Base-by-base conservation (phyloP, 202 grass and related monocot genomes). In the Brachypodium distachyon region DNA sequence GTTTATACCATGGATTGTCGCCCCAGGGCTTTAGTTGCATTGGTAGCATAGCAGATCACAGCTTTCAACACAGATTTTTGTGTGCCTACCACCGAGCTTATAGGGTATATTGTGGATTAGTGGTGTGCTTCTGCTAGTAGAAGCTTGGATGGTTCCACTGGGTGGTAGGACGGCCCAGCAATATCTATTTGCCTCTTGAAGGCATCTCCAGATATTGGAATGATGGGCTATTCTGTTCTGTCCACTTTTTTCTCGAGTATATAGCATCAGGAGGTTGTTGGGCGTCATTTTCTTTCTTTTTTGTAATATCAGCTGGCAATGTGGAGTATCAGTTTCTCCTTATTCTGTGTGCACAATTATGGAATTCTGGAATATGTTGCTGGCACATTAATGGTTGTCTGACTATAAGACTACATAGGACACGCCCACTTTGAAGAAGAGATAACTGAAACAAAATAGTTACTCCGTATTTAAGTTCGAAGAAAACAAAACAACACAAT, bases 31-130 rank as follows among this genome's bases (percentile, higher is more conserved):
- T 32, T 79, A 12, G 27, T 14, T 76, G 26, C 54, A 10, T 22
- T 17, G 6, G 17, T 25, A 5, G 16, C 6, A 59, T 34, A 57
- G 25, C n/a, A n/a, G 4, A 36, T 8, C n/a, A 10, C 21, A 49
- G 46, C 33, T 76, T 83, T 8, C 13, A n/a, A 28, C 46, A 28
- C 41, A 28, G 61, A 28, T 22, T 89, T 74, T 78, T 74, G 61
- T 74, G 61, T 75, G 72, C 54, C 39, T 58, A 40, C 61, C 16
- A 67, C 23, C 5, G 37, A 41, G 46, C 31, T 71, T 39, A 48
- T 83, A 60, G 13, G 28, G 23, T 67, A 38, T 52, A 38, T 58
- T 42, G 18, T 31, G 10, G 63, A 51, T 77, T 80, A 42, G 49
- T 75, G 39, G 38, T 41, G 28, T 71, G 58, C n/a, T 27, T 50